These are phyloP conservation scores for Aspergillus hortae DNA, from an alignment of 2,329 filamentous ascomycete species.

Conservation along the genomic window DNA sequence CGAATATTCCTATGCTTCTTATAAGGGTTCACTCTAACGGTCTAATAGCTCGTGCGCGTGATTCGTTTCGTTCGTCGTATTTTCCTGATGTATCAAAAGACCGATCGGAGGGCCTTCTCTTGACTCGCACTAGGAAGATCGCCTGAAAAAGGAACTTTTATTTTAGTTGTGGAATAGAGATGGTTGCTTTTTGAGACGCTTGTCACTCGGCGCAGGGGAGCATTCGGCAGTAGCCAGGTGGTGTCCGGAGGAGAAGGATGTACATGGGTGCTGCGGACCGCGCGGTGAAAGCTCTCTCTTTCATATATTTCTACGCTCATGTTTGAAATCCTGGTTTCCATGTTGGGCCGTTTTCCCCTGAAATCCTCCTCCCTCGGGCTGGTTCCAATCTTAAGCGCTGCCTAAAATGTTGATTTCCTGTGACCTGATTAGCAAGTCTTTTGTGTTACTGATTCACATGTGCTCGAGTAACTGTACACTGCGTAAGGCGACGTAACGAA, in stretches of 20 bases:
- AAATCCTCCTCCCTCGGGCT: slow-evolving; percentile 15
- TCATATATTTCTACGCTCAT: slow-evolving; percentile 23
- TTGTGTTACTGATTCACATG: not conserved
- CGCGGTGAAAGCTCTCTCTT: slow-evolving; percentile 20
- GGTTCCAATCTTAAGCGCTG: slow-evolving; percentile 7
- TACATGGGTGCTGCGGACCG: slow-evolving; percentile 19
- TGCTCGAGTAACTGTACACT: not conserved
- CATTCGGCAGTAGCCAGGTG: slow-evolving; percentile 15
- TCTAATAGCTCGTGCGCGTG: slow-evolving; percentile 20
- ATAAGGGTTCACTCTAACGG: not conserved
- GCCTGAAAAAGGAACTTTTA: slow-evolving; percentile 38
- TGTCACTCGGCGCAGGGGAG: slow-evolving; percentile 18
- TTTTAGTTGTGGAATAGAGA: slow-evolving; percentile 41
- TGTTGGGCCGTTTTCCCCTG: slow-evolving; percentile 15
- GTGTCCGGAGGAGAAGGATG: slow-evolving; percentile 15
- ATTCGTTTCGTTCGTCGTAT: slow-evolving; percentile 35
- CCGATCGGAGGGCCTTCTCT: slow-evolving; percentile 36
- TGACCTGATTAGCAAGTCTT: slow-evolving; percentile 1
- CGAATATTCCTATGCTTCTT: not conserved
- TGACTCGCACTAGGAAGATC: slow-evolving; percentile 38
- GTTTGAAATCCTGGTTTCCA: slow-evolving; percentile 22
- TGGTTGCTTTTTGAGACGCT: slow-evolving; percentile 23
- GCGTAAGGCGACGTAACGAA: not conserved
- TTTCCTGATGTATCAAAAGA: slow-evolving; percentile 42
- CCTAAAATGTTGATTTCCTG: slow-evolving; percentile 8